These are phyloP conservation scores for Cenchrus fungigraminus DNA, from an alignment of 176 grass and related monocot genomes.

Conservation along the genomic window DNA sequence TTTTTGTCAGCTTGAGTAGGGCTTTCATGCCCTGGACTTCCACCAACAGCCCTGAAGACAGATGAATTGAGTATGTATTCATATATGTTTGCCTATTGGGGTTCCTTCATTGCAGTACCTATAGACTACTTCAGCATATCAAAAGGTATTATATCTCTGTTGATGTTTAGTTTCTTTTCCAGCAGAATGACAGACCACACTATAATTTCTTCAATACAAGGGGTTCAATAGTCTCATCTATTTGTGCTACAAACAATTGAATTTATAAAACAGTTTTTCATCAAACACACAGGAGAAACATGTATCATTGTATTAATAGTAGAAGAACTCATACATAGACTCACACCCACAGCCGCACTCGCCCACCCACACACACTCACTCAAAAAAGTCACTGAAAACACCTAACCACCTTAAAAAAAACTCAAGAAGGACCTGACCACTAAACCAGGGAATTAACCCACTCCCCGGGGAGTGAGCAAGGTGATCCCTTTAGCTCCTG, in stretches of 20 bases:
- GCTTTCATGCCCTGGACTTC: constrained; percentile 60
- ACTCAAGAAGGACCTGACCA: too few relatives aligned
- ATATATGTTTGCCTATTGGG: constrained; percentile 23
- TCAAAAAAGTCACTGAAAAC: too few relatives aligned
- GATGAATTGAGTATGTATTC: constrained; percentile 25
- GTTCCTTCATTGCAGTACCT: constrained; percentile 24
- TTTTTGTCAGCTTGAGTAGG: constrained; percentile 62
- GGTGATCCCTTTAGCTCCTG: too few relatives aligned
- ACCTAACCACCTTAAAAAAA: too few relatives aligned
- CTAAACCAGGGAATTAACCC: too few relatives aligned
- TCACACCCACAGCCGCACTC: too few relatives aligned
- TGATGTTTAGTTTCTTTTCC: not conserved
- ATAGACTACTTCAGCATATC: not conserved
- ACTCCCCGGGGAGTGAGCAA: too few relatives aligned
- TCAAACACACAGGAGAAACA: too few relatives aligned
- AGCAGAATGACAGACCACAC: constrained; percentile 18
- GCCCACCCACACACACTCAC: too few relatives aligned
- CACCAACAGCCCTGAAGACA: constrained; percentile 51
- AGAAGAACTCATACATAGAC: too few relatives aligned
- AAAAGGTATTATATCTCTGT: constrained; percentile 3
- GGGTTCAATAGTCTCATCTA: not conserved
- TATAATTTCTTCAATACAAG: constrained; percentile 3
- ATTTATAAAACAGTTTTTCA: not conserved
- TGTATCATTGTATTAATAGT: too few relatives aligned
- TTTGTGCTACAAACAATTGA: not conserved